Evolutionary conservation across 208 protist genomes (phyloP).

Genomic region (Wallacemonas rigidus): DNA sequence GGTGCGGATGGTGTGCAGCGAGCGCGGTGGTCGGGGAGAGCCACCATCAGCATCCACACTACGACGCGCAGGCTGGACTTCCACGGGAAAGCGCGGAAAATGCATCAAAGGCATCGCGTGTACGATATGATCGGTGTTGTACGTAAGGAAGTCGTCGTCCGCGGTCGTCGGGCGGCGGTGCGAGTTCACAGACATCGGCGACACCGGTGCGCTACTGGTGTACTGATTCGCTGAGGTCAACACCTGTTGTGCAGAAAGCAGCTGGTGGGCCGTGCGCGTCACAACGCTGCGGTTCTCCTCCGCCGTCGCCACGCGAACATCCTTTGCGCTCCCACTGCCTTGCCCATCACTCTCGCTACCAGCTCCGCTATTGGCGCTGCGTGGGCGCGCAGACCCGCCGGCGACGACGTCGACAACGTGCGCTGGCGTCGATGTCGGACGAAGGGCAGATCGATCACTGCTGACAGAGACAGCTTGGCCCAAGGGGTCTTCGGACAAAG

Average conservation of each 20-base stretch:
- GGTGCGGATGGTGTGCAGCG: background rate
- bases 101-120: slow-evolving; percentile 7
- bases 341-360: background rate
- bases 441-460: background rate
- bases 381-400: background rate
- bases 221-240: slow-evolving; percentile 17
- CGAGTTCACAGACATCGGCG: slow-evolving; percentile 6
- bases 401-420: background rate
- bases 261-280: background rate
- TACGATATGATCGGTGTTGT: slow-evolving; percentile 8
- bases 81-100: background rate
- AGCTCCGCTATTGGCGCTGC: no score
- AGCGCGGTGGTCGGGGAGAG: background rate
- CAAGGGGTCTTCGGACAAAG: background rate
- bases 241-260: background rate
- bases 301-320: background rate
- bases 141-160: slow-evolving; percentile 11
- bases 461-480: background rate
- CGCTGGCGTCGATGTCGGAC: background rate
- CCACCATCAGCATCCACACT: background rate
- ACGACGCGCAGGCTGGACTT: background rate
- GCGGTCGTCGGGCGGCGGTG: background rate
- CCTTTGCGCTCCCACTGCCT: no score
- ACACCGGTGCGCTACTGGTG: slow-evolving; percentile 13
- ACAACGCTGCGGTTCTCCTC: background rate